A percentile compares a stretch with the other conserved stretches of the same genome.
phyloP scores from a whole-genome alignment of 352 stramenopile genomes.

The Globisporangium middletonii region DNA sequence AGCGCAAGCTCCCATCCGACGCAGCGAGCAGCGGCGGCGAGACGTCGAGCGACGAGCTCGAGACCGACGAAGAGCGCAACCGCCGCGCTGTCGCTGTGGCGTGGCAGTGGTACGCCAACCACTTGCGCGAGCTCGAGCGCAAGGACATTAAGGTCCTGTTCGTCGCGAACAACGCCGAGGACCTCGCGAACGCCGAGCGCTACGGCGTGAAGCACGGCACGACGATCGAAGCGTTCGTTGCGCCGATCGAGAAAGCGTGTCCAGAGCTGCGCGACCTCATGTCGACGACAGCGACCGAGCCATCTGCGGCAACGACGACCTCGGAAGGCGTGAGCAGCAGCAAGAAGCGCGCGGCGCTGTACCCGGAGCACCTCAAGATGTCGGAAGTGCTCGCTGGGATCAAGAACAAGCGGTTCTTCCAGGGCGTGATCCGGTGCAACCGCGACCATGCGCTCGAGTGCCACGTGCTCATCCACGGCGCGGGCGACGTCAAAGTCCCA shows the following conservation, averaged over 20 bases:
- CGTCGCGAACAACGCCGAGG: conserved; percentile 58
- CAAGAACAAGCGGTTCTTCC: conserved; percentile 85
- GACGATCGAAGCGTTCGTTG: conserved; percentile 59
- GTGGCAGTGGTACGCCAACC: conserved; percentile 70
- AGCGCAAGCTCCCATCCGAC: conserved; percentile 24
- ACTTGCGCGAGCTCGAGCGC: conserved; percentile 49
- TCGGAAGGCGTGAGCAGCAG: conserved; percentile 37
- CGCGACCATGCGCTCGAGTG: conserved; percentile 80
- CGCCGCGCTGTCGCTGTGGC: conserved; percentile 77
- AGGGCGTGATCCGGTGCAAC: conserved; percentile 87
- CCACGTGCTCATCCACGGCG: conserved; percentile 71
- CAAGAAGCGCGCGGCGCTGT: conserved; percentile 47
- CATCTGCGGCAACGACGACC: conserved; percentile 9
- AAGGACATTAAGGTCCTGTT: conserved; percentile 45
- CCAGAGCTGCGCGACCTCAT: conserved; percentile 61
- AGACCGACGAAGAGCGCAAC: conserved; percentile 79
- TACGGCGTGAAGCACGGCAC: conserved; percentile 41
- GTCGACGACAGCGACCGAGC: conserved; percentile 25
- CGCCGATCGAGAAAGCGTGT: conserved; percentile 33
- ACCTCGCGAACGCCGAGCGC: conserved; percentile 36
- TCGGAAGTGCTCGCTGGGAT: conserved; percentile 80
- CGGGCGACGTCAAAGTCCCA: conserved; percentile 53
- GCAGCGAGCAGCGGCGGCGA: conserved; percentile 28
- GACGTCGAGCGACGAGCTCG: conserved; percentile 25
- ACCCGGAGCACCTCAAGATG: conserved; percentile 69